phyloP scores from a whole-genome alignment of 805 yeast genomes.

The Hanseniaspora opuntiae region DNA sequence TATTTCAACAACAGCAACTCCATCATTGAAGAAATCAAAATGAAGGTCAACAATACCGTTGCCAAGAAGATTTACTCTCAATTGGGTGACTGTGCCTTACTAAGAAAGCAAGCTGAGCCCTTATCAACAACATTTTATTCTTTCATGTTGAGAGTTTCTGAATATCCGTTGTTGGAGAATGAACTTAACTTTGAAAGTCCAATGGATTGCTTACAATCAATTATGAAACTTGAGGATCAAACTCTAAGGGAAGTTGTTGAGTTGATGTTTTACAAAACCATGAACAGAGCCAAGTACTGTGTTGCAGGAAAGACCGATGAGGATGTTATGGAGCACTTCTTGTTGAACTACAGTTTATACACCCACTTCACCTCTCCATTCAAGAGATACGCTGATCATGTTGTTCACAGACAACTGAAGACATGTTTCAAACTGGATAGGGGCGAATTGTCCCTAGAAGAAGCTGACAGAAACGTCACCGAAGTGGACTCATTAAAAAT shows the following conservation, averaged over 20 bases:
- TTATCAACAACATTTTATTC: constrained; percentile 66
- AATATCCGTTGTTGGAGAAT: constrained; percentile 35
- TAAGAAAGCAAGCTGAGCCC: constrained; percentile 81
- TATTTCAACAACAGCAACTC: constrained; percentile 50
- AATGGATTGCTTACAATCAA: constrained; percentile 56
- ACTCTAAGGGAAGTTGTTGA: constrained; percentile 61
- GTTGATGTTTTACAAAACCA: constrained; percentile 62
- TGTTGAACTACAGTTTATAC: constrained; percentile 69
- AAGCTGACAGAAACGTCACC: constrained; percentile 43
- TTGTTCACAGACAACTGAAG: constrained; percentile 86
- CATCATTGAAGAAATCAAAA: constrained; percentile 60
- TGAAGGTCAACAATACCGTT: constrained; percentile 69
- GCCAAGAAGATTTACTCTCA: constrained; percentile 67
- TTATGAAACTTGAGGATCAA: constrained; percentile 49
- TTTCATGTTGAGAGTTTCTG: constrained; percentile 56
- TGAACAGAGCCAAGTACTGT: constrained; percentile 75
- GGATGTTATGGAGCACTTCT: constrained; percentile 64
- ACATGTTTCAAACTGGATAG: constrained; percentile 31
- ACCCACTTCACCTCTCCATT: constrained; percentile 91
- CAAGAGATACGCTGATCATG: constrained; percentile 79
- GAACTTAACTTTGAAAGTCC: constrained; percentile 24
- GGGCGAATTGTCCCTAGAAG: constrained; percentile 28
- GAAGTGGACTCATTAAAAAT: constrained; percentile 62
- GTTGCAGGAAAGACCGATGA: constrained; percentile 80
- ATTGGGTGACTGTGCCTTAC: constrained; percentile 66